These are phyloP conservation scores for Kazachstania kunashirensis DNA, from an alignment of 805 yeast genomes.

Conservation along the genomic window DNA sequence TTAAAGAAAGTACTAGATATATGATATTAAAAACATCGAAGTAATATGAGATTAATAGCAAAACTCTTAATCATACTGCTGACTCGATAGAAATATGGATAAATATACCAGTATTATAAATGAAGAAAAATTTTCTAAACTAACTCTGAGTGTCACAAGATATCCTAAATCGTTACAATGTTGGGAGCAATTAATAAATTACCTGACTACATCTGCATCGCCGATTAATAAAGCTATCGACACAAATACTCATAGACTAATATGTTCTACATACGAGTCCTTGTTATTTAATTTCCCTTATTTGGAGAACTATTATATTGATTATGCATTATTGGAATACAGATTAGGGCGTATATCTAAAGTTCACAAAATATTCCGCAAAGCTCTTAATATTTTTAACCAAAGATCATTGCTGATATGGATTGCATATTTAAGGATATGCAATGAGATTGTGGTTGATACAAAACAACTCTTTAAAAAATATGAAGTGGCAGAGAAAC, in stretches of 20 bases:
- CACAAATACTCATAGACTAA: constrained; percentile 11
- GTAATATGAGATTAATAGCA: too few species aligned
- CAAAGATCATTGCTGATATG: constrained; percentile 26
- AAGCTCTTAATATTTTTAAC: constrained; percentile 18
- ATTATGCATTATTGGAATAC: constrained; percentile 28
- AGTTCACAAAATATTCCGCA: constrained; percentile 20
- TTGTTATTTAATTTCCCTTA: constrained; percentile 25
- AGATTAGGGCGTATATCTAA: constrained; percentile 23
- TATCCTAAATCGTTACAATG: constrained; percentile 20
- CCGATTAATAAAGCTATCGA: constrained; percentile 24
- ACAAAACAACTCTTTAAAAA: constrained; percentile 20
- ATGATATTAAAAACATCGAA: too few species aligned
- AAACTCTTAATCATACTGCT: too few species aligned
- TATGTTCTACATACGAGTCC: constrained; percentile 22
- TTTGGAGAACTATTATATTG: constrained; percentile 28
- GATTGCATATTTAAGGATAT: constrained; percentile 24
- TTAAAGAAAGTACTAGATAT: too few species aligned
- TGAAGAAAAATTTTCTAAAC: constrained; percentile 19
- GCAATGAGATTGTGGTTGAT: constrained; percentile 21
- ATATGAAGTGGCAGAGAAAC: constrained; percentile 25
- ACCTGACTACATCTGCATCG: constrained; percentile 14
- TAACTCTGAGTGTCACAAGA: constrained; percentile 20
- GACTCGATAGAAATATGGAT: too few species aligned
- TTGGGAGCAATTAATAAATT: constrained; percentile 28
- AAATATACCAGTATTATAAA: constrained; percentile 12